Conservation (phyloP, 164 flowering plant species). For the Akebia trifoliata region DNA sequence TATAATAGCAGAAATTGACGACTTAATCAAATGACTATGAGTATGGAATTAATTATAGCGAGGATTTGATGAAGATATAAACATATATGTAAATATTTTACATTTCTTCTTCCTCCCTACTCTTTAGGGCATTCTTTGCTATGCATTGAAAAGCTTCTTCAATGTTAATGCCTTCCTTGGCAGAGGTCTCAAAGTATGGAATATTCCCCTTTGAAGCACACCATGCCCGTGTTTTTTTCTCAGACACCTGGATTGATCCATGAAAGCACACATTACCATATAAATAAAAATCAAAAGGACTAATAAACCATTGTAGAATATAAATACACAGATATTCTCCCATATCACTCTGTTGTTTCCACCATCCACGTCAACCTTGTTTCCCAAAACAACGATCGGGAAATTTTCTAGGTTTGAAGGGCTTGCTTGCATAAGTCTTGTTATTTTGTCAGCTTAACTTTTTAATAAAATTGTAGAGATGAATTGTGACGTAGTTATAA, state of each 20-base stretch:
- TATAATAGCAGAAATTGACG: no score
- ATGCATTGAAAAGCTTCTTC: conserved; percentile 89
- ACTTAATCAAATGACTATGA: no score
- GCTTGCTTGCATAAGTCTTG: conserved; percentile 61
- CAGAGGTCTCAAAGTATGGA: conserved; percentile 95
- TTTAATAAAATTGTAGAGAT: background rate
- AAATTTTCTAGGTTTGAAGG: conserved; percentile 95
- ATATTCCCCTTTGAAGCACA: conserved; percentile 93
- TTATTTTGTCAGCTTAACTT: conserved; percentile 8
- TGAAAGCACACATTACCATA: background rate
- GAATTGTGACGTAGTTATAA: background rate
- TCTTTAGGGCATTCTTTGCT: conserved; percentile 83
- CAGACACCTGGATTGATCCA: conserved; percentile 62
- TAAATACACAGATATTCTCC: background rate
- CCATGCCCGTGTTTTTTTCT: conserved; percentile 93
- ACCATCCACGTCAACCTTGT: conserved; percentile 86
- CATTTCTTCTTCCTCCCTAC: conserved; percentile 88
- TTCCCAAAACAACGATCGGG: conserved; percentile 90
- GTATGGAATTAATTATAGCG: no score
- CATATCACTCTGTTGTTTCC: conserved; percentile 94
- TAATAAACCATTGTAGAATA: background rate
- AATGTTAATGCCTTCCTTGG: conserved; percentile 81
- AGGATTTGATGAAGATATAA: no score
- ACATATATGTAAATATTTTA: no score
- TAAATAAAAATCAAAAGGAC: background rate